Evolutionary conservation across 371 early-diverging fungal species (phyloP).

Genomic region (Lichtheimia ornata): DNA sequence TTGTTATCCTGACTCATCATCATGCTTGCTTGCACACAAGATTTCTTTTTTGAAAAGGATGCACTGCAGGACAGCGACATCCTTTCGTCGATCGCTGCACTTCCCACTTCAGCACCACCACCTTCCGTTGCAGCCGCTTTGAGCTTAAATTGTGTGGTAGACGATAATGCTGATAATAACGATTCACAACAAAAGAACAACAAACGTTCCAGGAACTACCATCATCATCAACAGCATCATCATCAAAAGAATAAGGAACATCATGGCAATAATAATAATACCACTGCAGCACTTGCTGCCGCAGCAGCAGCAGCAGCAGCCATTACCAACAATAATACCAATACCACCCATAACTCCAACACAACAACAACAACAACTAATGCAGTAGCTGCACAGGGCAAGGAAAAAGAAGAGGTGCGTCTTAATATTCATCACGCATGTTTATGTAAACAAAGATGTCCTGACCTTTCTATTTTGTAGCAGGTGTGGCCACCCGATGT

Average conservation of each 20-base stretch:
- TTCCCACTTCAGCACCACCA: background rate
- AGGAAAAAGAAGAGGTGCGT: constrained; percentile 18
- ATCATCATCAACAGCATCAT: background rate
- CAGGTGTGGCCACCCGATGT: constrained; percentile 74
- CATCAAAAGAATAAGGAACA: background rate
- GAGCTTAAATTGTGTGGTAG: no score
- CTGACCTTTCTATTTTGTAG: constrained; percentile 12
- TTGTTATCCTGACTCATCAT: background rate
- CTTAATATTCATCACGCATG: background rate
- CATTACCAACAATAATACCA: constrained; percentile 1
- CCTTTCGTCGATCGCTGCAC: constrained; percentile 8
- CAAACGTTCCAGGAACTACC: constrained; percentile 20
- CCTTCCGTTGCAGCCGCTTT: background rate
- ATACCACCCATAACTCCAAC: background rate
- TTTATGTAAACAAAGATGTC: no score
- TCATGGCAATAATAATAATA: background rate
- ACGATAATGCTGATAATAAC: no score
- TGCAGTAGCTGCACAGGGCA: constrained; percentile 1
- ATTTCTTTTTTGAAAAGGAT: constrained; percentile 8
- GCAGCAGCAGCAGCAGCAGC: background rate
- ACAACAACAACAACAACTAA: background rate
- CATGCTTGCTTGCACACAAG: constrained; percentile 10
- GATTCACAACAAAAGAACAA: no score
- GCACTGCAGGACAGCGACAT: constrained; percentile 1
- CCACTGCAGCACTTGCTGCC: no score